These are phyloP conservation scores for Plantago rigida DNA, from an alignment of 305 asterid species.

Conservation along the genomic window DNA sequence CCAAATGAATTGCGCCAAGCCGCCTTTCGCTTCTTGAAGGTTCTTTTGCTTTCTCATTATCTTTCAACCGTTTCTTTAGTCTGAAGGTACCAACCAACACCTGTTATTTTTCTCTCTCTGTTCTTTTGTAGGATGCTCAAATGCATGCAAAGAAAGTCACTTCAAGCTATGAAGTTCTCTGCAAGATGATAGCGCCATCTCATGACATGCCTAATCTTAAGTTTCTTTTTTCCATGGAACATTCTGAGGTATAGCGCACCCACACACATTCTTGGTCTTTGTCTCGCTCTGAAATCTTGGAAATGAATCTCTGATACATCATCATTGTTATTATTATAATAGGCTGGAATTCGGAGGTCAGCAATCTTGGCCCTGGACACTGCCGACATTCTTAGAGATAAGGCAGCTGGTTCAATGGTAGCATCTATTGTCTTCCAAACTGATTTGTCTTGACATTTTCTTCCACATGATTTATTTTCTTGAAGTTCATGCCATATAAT, in stretches of 20 bases:
- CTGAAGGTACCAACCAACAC: background rate
- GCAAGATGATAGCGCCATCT: slow-evolving; percentile 51
- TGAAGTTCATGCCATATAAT: background rate
- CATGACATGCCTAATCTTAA: slow-evolving; percentile 47
- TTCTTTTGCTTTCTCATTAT: slow-evolving; percentile 22
- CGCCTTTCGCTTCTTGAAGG: slow-evolving; percentile 55
- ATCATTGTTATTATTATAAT: slow-evolving; percentile 19
- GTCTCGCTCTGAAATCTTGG: slow-evolving; percentile 2
- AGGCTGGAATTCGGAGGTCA: slow-evolving; percentile 72
- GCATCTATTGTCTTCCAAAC: slow-evolving; percentile 5
- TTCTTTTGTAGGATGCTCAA: slow-evolving; percentile 37
- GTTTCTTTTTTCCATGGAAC: slow-evolving; percentile 62
- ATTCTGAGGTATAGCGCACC: slow-evolving; percentile 52
- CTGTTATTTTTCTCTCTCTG: background rate
- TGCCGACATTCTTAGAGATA: slow-evolving; percentile 42
- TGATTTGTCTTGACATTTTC: background rate
- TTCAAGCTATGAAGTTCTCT: slow-evolving; percentile 49
- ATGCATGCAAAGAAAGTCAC: slow-evolving; percentile 45
- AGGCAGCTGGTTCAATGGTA: slow-evolving; percentile 62
- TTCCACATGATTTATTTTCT: background rate
- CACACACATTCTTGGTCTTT: background rate
- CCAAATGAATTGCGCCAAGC: slow-evolving; percentile 63
- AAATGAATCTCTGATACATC: slow-evolving; percentile 7
- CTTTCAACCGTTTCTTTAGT: slow-evolving; percentile 14
- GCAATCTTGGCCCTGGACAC: slow-evolving; percentile 56